A percentile compares a stretch with the other conserved stretches of the same genome.
Evolutionary conservation across 306 rosid genomes (phyloP).

Genomic region (Ammopiptanthus mongolicus): DNA sequence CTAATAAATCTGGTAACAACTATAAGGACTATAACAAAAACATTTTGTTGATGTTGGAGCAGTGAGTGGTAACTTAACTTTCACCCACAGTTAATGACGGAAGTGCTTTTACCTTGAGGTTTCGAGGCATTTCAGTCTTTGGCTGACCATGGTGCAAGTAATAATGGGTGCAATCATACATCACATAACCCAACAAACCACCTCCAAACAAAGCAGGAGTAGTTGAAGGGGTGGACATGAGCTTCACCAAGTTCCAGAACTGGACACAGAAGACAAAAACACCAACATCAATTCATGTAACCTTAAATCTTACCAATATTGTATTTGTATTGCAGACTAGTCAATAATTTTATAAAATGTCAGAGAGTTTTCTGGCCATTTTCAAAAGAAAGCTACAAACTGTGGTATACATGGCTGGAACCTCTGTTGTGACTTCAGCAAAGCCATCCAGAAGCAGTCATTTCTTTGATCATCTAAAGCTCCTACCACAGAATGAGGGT

Average conservation of each 20-base stretch:
- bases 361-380: neutral
- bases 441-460: neutral
- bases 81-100: neutral
- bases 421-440: neutral
- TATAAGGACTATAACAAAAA: neutral
- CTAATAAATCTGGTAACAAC: neutral
- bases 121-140: slow-evolving; percentile 36
- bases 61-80: neutral
- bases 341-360: slow-evolving; percentile 4
- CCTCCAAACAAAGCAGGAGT: slow-evolving; percentile 91
- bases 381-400: slow-evolving; percentile 5
- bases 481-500: neutral
- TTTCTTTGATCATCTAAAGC: slow-evolving; percentile 3
- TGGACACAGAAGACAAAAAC: slow-evolving; percentile 35
- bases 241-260: slow-evolving; percentile 77
- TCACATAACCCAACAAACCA: slow-evolving; percentile 86
- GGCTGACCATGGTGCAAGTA: slow-evolving; percentile 96
- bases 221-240: slow-evolving; percentile 56
- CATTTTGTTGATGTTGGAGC: neutral
- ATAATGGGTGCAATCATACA: slow-evolving; percentile 89
- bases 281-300: slow-evolving; percentile 24
- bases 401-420: neutral
- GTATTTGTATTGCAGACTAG: neutral
- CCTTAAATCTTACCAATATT: slow-evolving; percentile 9
- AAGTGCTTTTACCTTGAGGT: slow-evolving; percentile 63